These are phyloP conservation scores for Falciphora oryzae DNA, from an alignment of 2,329 filamentous ascomycete genomes.

Conservation along the genomic window DNA sequence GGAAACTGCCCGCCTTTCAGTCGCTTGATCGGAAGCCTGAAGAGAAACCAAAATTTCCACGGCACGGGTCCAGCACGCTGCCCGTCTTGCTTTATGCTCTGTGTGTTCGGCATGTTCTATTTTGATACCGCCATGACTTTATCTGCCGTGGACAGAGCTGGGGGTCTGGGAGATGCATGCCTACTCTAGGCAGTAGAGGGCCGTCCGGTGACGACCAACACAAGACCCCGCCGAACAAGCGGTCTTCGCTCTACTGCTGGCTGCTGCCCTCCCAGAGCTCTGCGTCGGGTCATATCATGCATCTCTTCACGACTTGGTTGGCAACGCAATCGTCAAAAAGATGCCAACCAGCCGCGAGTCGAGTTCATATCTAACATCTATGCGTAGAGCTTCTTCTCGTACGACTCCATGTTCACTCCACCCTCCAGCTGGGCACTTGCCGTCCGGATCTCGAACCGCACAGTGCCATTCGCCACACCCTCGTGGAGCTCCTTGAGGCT, in stretches of 20 bases:
- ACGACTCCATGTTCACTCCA: constrained; percentile 96
- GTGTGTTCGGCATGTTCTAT: not conserved
- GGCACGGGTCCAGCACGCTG: no score
- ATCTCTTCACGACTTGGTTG: not conserved
- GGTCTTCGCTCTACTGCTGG: not conserved
- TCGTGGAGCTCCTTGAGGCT: constrained; percentile 73
- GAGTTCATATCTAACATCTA: constrained; percentile 29
- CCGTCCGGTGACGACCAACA: not conserved
- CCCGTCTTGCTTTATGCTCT: no score
- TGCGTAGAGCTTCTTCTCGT: constrained; percentile 99
- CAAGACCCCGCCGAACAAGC: not conserved
- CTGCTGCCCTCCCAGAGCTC: no score
- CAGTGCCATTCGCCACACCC: constrained; percentile 64
- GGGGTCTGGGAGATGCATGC: not conserved
- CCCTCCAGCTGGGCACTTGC: constrained; percentile 94
- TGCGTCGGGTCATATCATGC: not conserved
- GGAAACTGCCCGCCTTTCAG: not conserved
- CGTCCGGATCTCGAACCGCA: constrained; percentile 91
- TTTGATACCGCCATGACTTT: not conserved
- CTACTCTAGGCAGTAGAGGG: not conserved
- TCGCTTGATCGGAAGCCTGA: no score
- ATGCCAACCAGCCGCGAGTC: not conserved
- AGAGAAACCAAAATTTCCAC: no score
- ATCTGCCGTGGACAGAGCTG: no score
- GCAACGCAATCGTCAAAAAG: not conserved